Evolutionary conservation across 2,329 filamentous ascomycete genomes (phyloP).

Genomic region (Botrytis hyacinthi): DNA sequence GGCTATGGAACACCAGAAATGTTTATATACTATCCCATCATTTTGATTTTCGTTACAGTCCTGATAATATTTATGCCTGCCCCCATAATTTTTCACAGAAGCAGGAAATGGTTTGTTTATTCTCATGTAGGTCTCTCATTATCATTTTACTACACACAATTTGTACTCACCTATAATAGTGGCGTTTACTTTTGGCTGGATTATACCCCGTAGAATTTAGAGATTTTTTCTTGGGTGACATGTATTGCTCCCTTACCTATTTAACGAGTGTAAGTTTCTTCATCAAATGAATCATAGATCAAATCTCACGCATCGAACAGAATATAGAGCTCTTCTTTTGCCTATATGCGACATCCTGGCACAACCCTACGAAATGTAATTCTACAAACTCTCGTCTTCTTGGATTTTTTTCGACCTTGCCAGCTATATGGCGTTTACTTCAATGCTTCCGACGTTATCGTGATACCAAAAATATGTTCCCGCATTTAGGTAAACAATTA

Average conservation of each 20-base stretch:
- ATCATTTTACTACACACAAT: neutral
- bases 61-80: constrained; percentile 73
- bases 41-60: constrained; percentile 69
- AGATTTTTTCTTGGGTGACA: constrained; percentile 96
- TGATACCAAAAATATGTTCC: constrained; percentile 84
- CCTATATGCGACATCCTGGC: constrained; percentile 79
- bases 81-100: constrained; percentile 70
- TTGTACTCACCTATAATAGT: constrained; percentile 51
- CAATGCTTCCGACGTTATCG: constrained; percentile 88
- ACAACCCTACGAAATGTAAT: constrained; percentile 73
- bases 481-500: constrained; percentile 58
- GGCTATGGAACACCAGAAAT: constrained; percentile 62
- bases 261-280: constrained; percentile 68
- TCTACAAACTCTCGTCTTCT: constrained; percentile 79
- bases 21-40: constrained; percentile 82
- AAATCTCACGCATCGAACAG: constrained; percentile 44
- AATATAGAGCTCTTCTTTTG: constrained; percentile 95
- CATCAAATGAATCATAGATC: neutral
- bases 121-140: constrained; percentile 65
- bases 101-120: constrained; percentile 81
- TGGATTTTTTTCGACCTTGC: constrained; percentile 80
- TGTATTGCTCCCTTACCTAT: constrained; percentile 95
- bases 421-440: constrained; percentile 84
- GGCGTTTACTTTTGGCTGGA: constrained; percentile 80
- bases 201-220: constrained; percentile 93